Conservation (phyloP, 2,329 filamentous ascomycete species). For the Paraphoma chrysanthemicola region DNA sequence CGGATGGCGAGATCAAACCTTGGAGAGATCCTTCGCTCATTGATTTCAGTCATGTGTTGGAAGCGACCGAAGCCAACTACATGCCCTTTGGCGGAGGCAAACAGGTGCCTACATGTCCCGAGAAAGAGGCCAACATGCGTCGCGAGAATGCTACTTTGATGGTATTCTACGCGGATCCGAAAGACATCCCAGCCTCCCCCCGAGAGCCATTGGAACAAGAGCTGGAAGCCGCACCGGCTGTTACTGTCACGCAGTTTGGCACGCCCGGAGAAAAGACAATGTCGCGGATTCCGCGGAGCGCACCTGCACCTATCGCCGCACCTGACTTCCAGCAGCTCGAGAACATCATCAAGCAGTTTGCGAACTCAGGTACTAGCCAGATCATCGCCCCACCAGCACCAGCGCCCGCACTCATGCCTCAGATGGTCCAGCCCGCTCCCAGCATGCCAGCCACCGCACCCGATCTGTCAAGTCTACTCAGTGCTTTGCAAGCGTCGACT, state of each 20-base stretch:
- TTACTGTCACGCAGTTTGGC: constrained; percentile 47
- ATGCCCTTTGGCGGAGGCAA: constrained; percentile 54
- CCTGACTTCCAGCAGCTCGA: constrained; percentile 36
- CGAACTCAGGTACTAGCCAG: constrained; percentile 18
- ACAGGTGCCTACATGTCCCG: constrained; percentile 48
- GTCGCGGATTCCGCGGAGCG: constrained; percentile 28
- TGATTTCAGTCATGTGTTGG: constrained; percentile 52
- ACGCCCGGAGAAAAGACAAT: constrained; percentile 36
- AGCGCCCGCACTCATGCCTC: constrained; percentile 14
- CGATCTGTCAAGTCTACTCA: constrained; percentile 38
- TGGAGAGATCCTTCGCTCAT: constrained; percentile 46
- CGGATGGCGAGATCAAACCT: constrained; percentile 40
- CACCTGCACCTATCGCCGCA: constrained; percentile 11
- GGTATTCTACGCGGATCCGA: constrained; percentile 53
- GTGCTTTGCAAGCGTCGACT: constrained; percentile 31
- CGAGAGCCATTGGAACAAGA: constrained; percentile 52
- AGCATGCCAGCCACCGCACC: constrained; percentile 23
- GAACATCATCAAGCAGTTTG: constrained; percentile 37
- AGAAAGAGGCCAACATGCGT: constrained; percentile 52
- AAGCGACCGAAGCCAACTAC: constrained; percentile 53
- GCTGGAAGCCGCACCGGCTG: constrained; percentile 18
- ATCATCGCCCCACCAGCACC: constrained; percentile 12
- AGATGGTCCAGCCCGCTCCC: constrained; percentile 28
- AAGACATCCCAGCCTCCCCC: constrained; percentile 56
- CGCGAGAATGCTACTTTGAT: constrained; percentile 56